phyloP scores from a whole-genome alignment of 345 rosid genomes.

The Linum tenue region DNA sequence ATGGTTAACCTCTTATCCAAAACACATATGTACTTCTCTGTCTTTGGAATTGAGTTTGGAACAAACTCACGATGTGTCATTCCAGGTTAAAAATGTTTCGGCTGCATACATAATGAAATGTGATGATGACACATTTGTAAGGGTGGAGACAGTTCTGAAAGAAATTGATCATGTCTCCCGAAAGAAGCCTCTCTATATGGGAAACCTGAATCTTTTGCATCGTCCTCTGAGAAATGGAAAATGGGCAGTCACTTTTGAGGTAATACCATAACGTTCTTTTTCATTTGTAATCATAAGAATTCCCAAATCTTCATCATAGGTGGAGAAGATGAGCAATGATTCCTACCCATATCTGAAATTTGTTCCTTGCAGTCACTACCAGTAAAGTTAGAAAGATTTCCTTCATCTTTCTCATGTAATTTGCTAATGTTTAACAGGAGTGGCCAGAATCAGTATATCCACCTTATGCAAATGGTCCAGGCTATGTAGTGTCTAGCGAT shows the following conservation, averaged over 20 bases:
- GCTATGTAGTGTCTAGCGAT: conserved; percentile 68
- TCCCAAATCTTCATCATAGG: background rate
- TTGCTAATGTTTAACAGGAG: conserved; percentile 50
- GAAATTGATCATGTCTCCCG: conserved; percentile 55
- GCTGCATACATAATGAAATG: conserved; percentile 87
- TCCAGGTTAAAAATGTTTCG: conserved; percentile 78
- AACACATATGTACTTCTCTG: background rate
- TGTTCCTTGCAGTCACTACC: background rate
- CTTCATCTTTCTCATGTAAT: background rate
- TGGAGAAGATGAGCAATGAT: background rate
- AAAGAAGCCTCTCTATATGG: conserved; percentile 82
- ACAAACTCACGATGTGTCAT: conserved; percentile 2
- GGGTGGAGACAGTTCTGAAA: conserved; percentile 70
- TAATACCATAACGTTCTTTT: conserved; percentile 14
- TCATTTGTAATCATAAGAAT: background rate
- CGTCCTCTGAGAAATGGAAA: conserved; percentile 88
- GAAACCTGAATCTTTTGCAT: conserved; percentile 87
- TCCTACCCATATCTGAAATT: background rate
- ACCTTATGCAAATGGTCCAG: conserved; percentile 94
- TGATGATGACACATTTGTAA: conserved; percentile 88
- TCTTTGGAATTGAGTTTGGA: background rate
- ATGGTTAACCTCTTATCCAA: conserved; percentile 2
- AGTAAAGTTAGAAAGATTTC: background rate
- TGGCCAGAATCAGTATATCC: conserved; percentile 93
- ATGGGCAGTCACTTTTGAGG: conserved; percentile 97